phyloP scores from a whole-genome alignment of 169 alveolate genomes.

The Amoebophrya sp. region DNA sequence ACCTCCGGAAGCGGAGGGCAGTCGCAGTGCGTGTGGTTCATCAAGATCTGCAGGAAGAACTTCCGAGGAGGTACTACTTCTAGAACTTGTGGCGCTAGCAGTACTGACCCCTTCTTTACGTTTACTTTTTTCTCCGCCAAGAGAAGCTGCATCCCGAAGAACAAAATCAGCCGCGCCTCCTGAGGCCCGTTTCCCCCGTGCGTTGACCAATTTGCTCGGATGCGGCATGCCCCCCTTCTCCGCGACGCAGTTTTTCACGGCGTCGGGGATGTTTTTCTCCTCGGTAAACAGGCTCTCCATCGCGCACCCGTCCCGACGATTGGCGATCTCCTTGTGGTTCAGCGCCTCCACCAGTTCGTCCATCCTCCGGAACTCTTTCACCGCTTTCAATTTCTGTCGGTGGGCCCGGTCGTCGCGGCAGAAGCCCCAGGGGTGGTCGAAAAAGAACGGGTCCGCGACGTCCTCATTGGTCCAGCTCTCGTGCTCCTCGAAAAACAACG shows the following conservation, averaged over 20 bases:
- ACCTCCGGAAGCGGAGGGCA: background rate
- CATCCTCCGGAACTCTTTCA: background rate
- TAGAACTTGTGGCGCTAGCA: background rate
- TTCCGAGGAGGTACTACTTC: background rate
- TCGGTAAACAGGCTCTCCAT: background rate
- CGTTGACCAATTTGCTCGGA: background rate
- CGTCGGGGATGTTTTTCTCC: background rate
- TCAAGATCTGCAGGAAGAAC: too few relatives aligned
- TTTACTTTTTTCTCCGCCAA: background rate
- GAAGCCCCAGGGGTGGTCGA: background rate
- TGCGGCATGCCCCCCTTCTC: background rate
- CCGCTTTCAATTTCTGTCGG: background rate
- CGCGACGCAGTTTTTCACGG: background rate
- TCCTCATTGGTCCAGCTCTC: background rate
- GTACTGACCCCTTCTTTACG: background rate
- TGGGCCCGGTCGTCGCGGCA: background rate
- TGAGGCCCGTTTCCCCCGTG: background rate
- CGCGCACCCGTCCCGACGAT: background rate
- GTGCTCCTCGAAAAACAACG: background rate
- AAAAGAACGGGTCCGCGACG: background rate
- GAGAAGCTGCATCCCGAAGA: too few relatives aligned
- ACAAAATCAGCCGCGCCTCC: background rate
- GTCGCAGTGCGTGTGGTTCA: too few relatives aligned
- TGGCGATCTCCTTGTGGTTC: background rate
- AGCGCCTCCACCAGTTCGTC: background rate